Base-by-base conservation (phyloP, 257 asterid species). In the Solanum medicagineum region DNA sequence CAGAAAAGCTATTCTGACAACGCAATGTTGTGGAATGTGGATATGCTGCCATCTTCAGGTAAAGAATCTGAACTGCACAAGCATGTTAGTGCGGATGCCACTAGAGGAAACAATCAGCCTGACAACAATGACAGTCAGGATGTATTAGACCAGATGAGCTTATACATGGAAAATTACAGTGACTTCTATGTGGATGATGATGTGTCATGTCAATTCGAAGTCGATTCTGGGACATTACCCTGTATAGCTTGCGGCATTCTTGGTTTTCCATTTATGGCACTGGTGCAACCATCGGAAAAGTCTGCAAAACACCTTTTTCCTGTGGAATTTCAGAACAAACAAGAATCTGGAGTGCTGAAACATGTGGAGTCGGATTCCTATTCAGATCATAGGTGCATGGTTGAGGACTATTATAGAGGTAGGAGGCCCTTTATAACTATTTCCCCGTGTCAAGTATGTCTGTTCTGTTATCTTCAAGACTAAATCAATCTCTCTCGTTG, bases 171-270 rank as follows among this genome's bases (percentile, higher is more conserved):
- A 84, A 91, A 86, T 57, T 88, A 84, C 40, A 69, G 86, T 87
- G 93, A 92, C 88, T 92, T 90, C 79, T 95, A 93, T 89, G 92
- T 90, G 56, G 92, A 92, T 65, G 98, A 92, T 85, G 96, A 92
- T 85, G 94, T 97, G 89, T 89, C 94, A 60, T 91, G 87, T 80
- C 98, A 93, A 80, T 94, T 95, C 86, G 97, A 95, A 89, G 87
- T 93, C 53, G 98, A 97, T 87, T 94, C 99, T 73, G 99, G 99
- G 81, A 87, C 96, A 80, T 92, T 97, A 88, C 96, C 98, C 82
- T 97, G 99, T 89, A 92, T 95, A 40, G 98, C 98, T 84, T 97
- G 99, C 91, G 99, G 99, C 29, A 91, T 97, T 87, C 99, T 97
- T 84, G 99, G 99, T 73, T 97, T 94, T 90, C 99, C 99, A 69